Percentiles rank a stretch among this genome's conserved stretches.
Evolutionary conservation across 805 yeast species (phyloP).

Genomic region (Brettanomyces custersianus): DNA sequence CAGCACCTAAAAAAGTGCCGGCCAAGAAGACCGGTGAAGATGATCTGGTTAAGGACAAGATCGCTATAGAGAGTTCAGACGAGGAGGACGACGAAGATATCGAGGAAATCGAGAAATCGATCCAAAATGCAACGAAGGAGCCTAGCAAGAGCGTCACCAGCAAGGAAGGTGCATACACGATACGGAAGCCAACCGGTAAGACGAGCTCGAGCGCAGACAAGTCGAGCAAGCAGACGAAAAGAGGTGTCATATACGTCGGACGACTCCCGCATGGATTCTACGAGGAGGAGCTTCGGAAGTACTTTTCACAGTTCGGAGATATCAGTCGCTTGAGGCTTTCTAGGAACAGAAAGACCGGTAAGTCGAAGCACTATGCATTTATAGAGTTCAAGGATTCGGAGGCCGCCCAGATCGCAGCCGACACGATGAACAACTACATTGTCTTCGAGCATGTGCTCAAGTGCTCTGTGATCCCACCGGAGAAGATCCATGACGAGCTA

Average conservation of each 20-base stretch:
- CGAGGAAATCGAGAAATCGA: neutral
- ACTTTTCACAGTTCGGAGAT: conserved; percentile 87
- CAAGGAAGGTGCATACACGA: conserved; percentile 15
- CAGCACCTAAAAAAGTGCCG: neutral
- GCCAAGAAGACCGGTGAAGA: neutral
- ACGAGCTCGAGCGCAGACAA: conserved; percentile 1
- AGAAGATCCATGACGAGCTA: conserved; percentile 45
- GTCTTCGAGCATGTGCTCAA: conserved; percentile 80
- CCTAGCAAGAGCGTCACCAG: conserved; percentile 7
- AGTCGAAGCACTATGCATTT: conserved; percentile 86
- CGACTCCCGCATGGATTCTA: conserved; percentile 90
- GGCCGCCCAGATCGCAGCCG: conserved; percentile 84
- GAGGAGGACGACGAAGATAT: conserved; percentile 7
- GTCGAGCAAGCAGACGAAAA: conserved; percentile 15
- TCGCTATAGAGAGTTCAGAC: conserved; percentile 6
- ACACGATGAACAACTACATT: conserved; percentile 92
- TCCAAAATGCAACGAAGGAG: conserved; percentile 1
- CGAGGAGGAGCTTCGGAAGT: conserved; percentile 68
- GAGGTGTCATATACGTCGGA: conserved; percentile 80
- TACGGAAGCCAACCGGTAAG: conserved; percentile 10
- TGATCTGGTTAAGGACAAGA: conserved; percentile 10
- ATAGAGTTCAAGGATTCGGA: conserved; percentile 68
- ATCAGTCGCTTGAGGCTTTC: conserved; percentile 72
- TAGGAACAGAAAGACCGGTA: conserved; percentile 84
- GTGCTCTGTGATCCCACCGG: conserved; percentile 45